Conservation (phyloP, 2,329 filamentous ascomycete species). For the Mollisiaceae sp. region DNA sequence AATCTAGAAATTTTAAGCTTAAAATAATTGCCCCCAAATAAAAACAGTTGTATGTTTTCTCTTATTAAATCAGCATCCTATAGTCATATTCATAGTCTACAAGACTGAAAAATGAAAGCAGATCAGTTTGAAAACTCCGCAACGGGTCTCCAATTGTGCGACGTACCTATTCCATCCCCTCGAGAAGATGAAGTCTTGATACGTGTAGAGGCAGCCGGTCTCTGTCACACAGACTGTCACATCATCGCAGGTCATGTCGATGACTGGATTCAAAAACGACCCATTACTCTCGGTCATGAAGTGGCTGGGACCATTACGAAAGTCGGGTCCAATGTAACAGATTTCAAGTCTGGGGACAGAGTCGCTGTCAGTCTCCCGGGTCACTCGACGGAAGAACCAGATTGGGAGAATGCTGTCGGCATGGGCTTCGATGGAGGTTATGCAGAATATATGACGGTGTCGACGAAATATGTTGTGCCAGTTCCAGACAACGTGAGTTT, state of each 20-base stretch:
- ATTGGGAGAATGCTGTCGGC: constrained; percentile 11
- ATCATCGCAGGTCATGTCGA: constrained; percentile 18
- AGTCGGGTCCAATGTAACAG: constrained; percentile 17
- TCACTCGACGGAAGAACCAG: constrained; percentile 9
- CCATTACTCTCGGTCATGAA: constrained; percentile 28
- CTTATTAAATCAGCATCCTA: no score
- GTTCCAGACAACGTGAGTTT: constrained; percentile 24
- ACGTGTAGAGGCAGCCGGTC: constrained; percentile 21
- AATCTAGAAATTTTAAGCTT: background rate
- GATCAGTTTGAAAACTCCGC: background rate
- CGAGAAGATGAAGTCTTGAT: constrained; percentile 19
- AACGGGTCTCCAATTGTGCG: constrained; percentile 12
- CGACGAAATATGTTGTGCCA: constrained; percentile 5
- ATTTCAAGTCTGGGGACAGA: constrained; percentile 19
- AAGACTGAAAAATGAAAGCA: constrained; percentile 1
- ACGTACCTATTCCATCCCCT: constrained; percentile 19
- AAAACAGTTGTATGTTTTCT: no score
- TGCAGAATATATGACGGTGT: constrained; percentile 16
- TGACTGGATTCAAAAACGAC: constrained; percentile 12
- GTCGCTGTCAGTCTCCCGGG: constrained; percentile 17
- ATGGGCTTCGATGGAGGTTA: constrained; percentile 26
- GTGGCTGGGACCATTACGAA: constrained; percentile 19
- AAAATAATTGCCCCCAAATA: background rate
- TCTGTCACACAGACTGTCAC: constrained; percentile 26
- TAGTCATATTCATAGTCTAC: no score